Conservation (phyloP, 1,139 yeast species). For the Magnusiomyces paraingens region DNA sequence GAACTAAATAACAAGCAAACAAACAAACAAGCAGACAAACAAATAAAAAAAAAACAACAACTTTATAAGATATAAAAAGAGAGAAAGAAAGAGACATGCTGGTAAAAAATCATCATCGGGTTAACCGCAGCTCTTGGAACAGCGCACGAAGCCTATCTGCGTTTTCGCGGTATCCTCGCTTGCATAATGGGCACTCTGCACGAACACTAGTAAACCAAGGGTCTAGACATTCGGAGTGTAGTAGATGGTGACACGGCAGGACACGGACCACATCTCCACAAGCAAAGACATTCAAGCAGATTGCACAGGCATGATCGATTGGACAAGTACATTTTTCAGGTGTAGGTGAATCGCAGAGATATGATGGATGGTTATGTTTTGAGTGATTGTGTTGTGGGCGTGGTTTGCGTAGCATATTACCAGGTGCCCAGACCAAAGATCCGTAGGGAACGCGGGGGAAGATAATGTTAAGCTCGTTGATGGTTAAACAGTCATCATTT, state of each 20-base stretch:
- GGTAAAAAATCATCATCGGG: not conserved
- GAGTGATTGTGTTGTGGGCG: not conserved
- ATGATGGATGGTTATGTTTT: too few species aligned
- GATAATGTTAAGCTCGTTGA: not conserved
- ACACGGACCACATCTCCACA: not conserved
- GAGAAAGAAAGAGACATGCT: not conserved
- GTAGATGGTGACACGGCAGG: not conserved
- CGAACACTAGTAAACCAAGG: not conserved
- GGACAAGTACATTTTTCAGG: not conserved
- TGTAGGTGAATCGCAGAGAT: too few species aligned
- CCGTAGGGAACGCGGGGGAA: not conserved
- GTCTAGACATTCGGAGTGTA: not conserved
- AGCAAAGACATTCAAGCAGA: not conserved
- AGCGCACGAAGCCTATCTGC: not conserved
- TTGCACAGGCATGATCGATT: not conserved
- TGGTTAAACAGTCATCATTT: not conserved
- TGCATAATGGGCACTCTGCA: not conserved
- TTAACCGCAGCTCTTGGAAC: not conserved
- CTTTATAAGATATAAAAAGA: not conserved
- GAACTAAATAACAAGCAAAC: not conserved
- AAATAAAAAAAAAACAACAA: not conserved
- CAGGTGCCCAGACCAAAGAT: too few species aligned
- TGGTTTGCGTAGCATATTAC: not conserved
- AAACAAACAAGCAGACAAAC: too few species aligned
- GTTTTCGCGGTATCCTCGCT: not conserved